phyloP scores from a whole-genome alignment of 768 basidiomycete genomes.

The Boletus pseudopeckii region DNA sequence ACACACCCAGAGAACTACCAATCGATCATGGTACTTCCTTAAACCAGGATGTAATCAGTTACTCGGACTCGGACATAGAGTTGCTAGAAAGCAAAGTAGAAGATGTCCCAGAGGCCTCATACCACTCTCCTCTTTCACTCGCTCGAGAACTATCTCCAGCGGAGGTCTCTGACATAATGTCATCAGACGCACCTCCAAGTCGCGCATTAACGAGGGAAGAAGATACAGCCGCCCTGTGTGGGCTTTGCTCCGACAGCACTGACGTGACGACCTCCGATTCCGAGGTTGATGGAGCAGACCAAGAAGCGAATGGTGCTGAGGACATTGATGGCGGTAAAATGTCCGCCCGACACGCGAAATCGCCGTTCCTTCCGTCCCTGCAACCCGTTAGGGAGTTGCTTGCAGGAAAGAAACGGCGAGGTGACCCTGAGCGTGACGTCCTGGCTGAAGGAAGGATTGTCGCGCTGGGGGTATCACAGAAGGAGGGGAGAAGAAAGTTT shows the following conservation, averaged over 20 bases:
- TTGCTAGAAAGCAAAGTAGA: constrained; percentile 3
- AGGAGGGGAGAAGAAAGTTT: constrained; percentile 1
- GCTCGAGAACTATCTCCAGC: constrained; percentile 1
- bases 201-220: not conserved
- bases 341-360: constrained; percentile 1
- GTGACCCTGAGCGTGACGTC: not conserved
- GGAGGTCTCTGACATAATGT: not conserved
- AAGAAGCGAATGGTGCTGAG: not conserved
- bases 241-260: not conserved
- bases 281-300: constrained; percentile 5
- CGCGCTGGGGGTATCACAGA: constrained; percentile 3
- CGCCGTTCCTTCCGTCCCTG: constrained; percentile 5
- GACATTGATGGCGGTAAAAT: not conserved
- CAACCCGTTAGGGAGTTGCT: constrained; percentile 11
- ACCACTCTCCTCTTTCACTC: not conserved
- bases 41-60: not conserved
- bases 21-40: not conserved
- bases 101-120: not conserved
- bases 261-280: constrained; percentile 2
- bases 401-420: constrained; percentile 9
- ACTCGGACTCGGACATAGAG: constrained; percentile 12
- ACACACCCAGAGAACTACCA: not conserved
- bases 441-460: not conserved
- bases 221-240: not conserved
- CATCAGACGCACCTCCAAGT: not conserved